Conservation (phyloP, 1,139 yeast genomes). For the Yamadazyma trypodendri region DNA sequence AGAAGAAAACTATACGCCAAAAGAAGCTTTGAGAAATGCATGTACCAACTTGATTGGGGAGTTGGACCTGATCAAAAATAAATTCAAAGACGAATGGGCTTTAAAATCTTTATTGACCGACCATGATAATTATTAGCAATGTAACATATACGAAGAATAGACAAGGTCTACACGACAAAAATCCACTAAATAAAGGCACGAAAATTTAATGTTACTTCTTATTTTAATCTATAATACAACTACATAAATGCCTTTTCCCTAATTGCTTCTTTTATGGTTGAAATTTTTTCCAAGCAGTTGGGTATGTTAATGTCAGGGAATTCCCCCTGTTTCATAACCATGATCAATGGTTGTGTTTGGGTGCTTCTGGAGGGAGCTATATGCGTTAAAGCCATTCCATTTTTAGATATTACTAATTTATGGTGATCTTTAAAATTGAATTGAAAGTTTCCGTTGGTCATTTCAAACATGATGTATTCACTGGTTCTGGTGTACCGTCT, state of each 20-base stretch:
- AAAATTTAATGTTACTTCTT: no score
- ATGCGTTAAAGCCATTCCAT: conserved; percentile 76
- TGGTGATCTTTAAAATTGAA: conserved; percentile 95
- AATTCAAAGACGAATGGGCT: conserved; percentile 91
- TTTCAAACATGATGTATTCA: conserved; percentile 85
- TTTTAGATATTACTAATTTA: conserved; percentile 75
- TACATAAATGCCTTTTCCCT: conserved; percentile 39
- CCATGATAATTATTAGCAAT: conserved; percentile 46
- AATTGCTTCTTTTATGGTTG: conserved; percentile 40
- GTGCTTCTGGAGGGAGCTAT: conserved; percentile 76
- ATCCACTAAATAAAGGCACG: no score
- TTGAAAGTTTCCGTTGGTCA: conserved; percentile 90
- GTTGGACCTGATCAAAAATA: conserved; percentile 67
- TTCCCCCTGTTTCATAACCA: conserved; percentile 60
- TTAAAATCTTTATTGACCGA: conserved; percentile 69
- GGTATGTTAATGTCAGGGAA: conserved; percentile 55
- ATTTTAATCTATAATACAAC: conserved; percentile 14
- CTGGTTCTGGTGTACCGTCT: conserved; percentile 79
- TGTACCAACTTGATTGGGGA: conserved; percentile 81
- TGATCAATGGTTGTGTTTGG: conserved; percentile 64
- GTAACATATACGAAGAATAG: no score
- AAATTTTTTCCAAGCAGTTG: conserved; percentile 48
- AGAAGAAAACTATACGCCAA: conserved; percentile 90
- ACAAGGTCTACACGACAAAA: no score
- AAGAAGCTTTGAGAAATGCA: conserved; percentile 86